Conservation (phyloP, 2,329 filamentous ascomycete species). For the Bipolaris oryzae region DNA sequence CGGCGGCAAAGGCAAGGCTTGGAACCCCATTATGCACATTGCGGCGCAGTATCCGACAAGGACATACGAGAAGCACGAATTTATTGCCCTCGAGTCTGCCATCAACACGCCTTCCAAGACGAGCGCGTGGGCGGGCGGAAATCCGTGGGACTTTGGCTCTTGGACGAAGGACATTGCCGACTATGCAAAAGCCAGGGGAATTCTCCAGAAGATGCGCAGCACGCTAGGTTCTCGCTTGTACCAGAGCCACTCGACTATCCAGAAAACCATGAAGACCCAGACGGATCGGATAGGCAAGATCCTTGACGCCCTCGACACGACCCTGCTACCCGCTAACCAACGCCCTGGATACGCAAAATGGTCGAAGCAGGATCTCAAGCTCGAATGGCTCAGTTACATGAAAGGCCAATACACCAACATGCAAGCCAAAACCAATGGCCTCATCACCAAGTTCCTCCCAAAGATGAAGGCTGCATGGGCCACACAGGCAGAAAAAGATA, state of each 20-base stretch:
- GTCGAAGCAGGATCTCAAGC: neutral
- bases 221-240: neutral
- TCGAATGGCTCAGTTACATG: neutral
- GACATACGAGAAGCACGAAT: conserved; percentile 1
- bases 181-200: neutral
- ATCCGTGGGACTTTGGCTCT: neutral
- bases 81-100: conserved; percentile 1
- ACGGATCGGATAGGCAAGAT: conserved; percentile 1
- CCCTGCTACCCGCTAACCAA: neutral
- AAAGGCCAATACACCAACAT: neutral
- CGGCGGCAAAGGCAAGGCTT: neutral
- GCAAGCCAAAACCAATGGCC: neutral
- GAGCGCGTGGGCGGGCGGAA: neutral
- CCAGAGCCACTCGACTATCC: neutral
- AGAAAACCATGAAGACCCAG: neutral
- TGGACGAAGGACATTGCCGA: neutral
- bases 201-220: conserved; percentile 1
- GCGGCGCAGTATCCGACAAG: conserved; percentile 1
- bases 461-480: neutral
- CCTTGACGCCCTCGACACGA: conserved; percentile 1
- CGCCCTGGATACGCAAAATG: neutral
- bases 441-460: neutral
- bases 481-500: neutral
- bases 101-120: conserved; percentile 2
- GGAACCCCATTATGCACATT: conserved; percentile 6